Evolutionary conservation across 2,329 filamentous ascomycete species (phyloP), one percentile per base, ranked within the genome.

Genomic region (Penicillium nordicum): DNA sequence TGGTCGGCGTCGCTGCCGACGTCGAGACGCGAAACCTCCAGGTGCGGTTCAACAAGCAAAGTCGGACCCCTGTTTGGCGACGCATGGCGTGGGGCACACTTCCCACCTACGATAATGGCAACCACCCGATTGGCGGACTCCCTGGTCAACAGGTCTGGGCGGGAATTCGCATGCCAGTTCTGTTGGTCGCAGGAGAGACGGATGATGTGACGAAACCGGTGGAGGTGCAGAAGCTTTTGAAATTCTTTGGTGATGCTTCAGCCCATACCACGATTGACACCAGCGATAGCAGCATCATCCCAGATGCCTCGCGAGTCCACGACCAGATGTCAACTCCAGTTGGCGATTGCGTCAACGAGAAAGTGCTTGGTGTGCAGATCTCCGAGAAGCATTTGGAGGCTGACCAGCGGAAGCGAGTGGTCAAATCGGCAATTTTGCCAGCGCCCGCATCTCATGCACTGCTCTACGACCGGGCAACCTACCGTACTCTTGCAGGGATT

Each of bases 371-470:
- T 12, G 48, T 70, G 12, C 57, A 71, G 34, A 29, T 61, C 10
- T 60, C 61, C 42, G 64, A 69, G 52, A 65, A 69, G 56, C 30
- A 60, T 29, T 46, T 53, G 37, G 51, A 56, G 25, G 23, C 23
- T 40, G 34, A 12, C 27, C 44, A 54, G 40, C 80, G 80, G 57
- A 74, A 78, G 78, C 64, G 69, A 30, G 75, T 85, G 9, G 79
- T 96, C 25, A 87, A 89, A 67, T 86, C 83, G 0, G 82, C 83
- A 23, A 80, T 92, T 50, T 80, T 97, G 48, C 89, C 89, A 0
- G 78, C 84, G 0, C 92, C 92, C 0, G 90, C 90, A 10, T 88
- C 88, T 3, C 93, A 97, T 73, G 88, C 89, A 12, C 79, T 97
- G 27, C 82, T 96, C 6, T 97, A 96, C 71, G 87, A 87, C 55